Base-by-base conservation (phyloP, 2,329 filamentous ascomycete species). In the Chrysosphaeria jannelii region DNA sequence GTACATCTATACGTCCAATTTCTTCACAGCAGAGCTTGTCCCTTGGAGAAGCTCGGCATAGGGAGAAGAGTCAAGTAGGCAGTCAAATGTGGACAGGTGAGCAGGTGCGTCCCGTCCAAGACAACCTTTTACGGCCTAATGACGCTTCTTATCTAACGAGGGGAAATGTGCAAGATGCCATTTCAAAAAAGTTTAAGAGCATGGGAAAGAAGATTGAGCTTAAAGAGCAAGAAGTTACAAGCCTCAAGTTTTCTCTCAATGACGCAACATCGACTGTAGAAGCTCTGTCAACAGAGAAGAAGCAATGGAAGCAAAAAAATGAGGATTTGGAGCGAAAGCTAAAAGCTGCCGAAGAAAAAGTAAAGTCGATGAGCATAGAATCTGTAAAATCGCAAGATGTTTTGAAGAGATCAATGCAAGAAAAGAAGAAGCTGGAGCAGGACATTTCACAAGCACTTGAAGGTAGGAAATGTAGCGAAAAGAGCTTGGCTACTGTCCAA, bases 321-420 rank as follows among this genome's bases (percentile, higher is more conserved):
- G 27, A 32, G 1, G 23, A 23, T 6, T 25, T 30, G 23, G 42
- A 23, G 27, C 32, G 4, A 16, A 37, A 46, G 14, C 28, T 47
- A 2, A 28, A 33, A 4, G 27, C 33, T 1, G 34, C 42, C 2
- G 36, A 35, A 4, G 28, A 33, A 2, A 32, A 38, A 6, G 19
- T 44, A 3, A 25, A 27, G 5, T 35, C 32, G 11, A 28, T 48
- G 2, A 34, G 44, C 22, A 40, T 43, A 8, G 7, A 52, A 42
- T 34, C 42, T 20, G 35, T 34, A 5, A 31, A 31, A 2, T 46
- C 41, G 27, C 44, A 36, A 25, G 30, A 34, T 3, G 45, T 44
- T 10, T 33, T 58, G n/a, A 51, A 54, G 25, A 37, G 46, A 22
- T 46, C 47, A 2, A 46, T 49, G 6, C 28, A 32, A 2, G 51